Conservation (phyloP, 2,329 filamentous ascomycete species). For the Myotisia sp. region DNA sequence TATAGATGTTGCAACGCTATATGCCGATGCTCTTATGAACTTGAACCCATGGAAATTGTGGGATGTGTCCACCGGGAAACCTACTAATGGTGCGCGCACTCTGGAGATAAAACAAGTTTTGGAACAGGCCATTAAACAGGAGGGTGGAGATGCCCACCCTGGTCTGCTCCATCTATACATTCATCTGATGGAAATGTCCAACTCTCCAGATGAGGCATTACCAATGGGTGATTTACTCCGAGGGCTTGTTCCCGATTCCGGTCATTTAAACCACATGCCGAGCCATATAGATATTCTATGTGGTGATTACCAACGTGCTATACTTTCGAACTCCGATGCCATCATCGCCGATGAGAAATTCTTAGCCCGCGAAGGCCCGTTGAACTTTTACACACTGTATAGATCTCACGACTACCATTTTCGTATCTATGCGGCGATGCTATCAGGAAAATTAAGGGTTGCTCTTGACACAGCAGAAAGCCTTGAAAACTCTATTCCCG, state of each 20-base stretch:
- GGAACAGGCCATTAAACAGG: constrained; percentile 41
- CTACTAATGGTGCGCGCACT: constrained; percentile 41
- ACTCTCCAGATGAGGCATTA: constrained; percentile 48
- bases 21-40: constrained; percentile 52
- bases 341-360: constrained; percentile 55
- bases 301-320: constrained; percentile 54
- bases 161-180: constrained; percentile 64
- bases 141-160: constrained; percentile 44
- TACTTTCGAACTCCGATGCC: constrained; percentile 52
- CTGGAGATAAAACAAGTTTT: constrained; percentile 45
- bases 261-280: constrained; percentile 64
- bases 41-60: constrained; percentile 51
- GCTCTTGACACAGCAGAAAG: constrained; percentile 46
- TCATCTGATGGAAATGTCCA: constrained; percentile 65
- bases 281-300: constrained; percentile 60
- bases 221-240: constrained; percentile 48
- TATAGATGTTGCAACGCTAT: constrained; percentile 50
- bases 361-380: constrained; percentile 41
- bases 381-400: constrained; percentile 65
- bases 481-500: constrained; percentile 50
- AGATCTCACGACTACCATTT: constrained; percentile 63
- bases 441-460: constrained; percentile 49
- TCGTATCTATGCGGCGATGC: constrained; percentile 63
- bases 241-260: constrained; percentile 51
- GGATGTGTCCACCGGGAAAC: constrained; percentile 45